Base-by-base conservation (phyloP, 192 early-diverging fungal species). In the Polychytrium aggregatum region DNA sequence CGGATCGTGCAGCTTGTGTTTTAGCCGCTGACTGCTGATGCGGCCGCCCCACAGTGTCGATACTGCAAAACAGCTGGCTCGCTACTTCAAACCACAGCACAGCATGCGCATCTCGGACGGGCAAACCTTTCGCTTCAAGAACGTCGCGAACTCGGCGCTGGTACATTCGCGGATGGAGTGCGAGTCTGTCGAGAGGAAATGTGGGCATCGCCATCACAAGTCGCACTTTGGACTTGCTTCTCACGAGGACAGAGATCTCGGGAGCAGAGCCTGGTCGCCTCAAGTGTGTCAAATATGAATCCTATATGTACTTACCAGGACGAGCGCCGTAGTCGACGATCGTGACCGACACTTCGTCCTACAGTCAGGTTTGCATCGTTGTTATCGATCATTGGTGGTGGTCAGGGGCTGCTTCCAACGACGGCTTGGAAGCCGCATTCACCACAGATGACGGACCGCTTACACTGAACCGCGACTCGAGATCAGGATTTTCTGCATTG, bases 381-480 rank as follows among this genome's bases (percentile, higher is more conserved):
- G n/a, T n/a, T n/a, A n/a, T n/a, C n/a, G n/a, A n/a, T n/a, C n/a
- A n/a, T n/a, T n/a, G n/a, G n/a, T n/a, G n/a, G n/a, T n/a, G n/a
- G n/a, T n/a, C n/a, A n/a, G n/a, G n/a, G n/a, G n/a, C n/a, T n/a
- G n/a, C n/a, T n/a, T n/a, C n/a, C n/a, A n/a, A n/a, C n/a, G n/a
- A n/a, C n/a, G n/a, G n/a, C n/a, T n/a, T n/a, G n/a, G n/a, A n/a
- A n/a, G n/a, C n/a, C n/a, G 3, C 0, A 48, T 36, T 26, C 46
- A 6, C 33, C 4, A 17, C 46, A 36, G 5, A 18, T 48, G 3
- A n/a, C n/a, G n/a, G 16, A 2, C n/a, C 14, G 16, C 49, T n/a
- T n/a, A 50, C 49, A 7, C 37, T 51, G 36, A 58, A 58, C n/a
- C 44, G 20, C 5, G 48, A 48, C 26, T 58, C 56, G 18, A 58